These are phyloP conservation scores for Geotrichum australiense DNA, from an alignment of 1,139 yeast genomes.

Conservation along the genomic window DNA sequence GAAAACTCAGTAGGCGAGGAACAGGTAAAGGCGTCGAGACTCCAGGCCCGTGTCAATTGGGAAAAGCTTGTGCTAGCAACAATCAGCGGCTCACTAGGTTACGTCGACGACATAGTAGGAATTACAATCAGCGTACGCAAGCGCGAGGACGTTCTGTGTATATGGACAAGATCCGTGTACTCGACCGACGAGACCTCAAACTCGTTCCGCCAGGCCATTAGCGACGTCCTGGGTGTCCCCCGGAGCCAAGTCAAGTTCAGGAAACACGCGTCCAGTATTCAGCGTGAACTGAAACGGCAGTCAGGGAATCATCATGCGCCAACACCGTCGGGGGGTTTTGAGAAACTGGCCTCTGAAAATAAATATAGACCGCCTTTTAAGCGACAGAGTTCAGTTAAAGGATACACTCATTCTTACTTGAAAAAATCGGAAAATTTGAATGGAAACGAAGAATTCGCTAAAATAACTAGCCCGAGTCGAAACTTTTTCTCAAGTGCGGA, in stretches of 20 bases:
- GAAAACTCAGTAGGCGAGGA: slow-evolving; percentile 2
- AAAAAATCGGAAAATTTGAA: too few relatives aligned
- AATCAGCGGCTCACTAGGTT: slow-evolving; percentile 29
- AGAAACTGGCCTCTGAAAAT: too few relatives aligned
- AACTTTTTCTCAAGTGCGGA: too few relatives aligned
- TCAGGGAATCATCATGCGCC: too few relatives aligned
- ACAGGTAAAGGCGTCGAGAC: slow-evolving; percentile 22
- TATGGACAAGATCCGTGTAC: slow-evolving; percentile 30
- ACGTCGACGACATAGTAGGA: slow-evolving; percentile 25
- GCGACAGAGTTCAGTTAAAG: too few relatives aligned
- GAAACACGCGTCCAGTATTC: slow-evolving; percentile 29
- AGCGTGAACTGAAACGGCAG: slow-evolving; percentile 18
- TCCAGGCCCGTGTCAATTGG: slow-evolving; percentile 30
- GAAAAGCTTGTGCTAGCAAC: slow-evolving; percentile 32
- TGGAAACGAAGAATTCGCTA: too few relatives aligned
- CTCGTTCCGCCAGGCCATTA: slow-evolving; percentile 23
- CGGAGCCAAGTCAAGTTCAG: slow-evolving; percentile 26
- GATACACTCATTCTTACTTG: too few relatives aligned
- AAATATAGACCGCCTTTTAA: too few relatives aligned
- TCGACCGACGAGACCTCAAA: slow-evolving; percentile 19
- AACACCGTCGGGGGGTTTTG: too few relatives aligned
- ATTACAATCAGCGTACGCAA: slow-evolving; percentile 34
- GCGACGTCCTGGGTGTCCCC: slow-evolving; percentile 23
- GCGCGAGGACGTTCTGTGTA: slow-evolving; percentile 33
- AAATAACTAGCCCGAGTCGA: too few relatives aligned